These are phyloP conservation scores for Rossbeevera mucosa DNA, from an alignment of 768 basidiomycete species.

Conservation along the genomic window DNA sequence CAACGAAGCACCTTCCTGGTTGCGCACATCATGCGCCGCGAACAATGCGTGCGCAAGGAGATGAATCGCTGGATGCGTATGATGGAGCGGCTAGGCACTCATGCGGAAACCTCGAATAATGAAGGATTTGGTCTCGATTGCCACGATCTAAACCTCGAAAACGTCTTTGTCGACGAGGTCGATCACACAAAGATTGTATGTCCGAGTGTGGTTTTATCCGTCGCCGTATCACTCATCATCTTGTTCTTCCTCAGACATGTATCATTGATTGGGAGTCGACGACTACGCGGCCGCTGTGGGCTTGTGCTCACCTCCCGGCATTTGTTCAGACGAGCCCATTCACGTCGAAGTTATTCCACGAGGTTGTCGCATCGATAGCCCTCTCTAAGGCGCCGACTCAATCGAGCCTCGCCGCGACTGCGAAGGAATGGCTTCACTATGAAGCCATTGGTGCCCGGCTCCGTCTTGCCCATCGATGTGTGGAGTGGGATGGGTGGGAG, in stretches of 20 bases:
- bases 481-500: slow-evolving; percentile 91
- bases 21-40: slow-evolving; percentile 61
- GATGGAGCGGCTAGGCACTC: slow-evolving; percentile 54
- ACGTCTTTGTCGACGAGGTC: slow-evolving; percentile 71
- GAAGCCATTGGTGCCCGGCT: slow-evolving; percentile 62
- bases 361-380: slow-evolving; percentile 51
- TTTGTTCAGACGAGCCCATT: slow-evolving; percentile 78
- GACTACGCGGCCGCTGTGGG: slow-evolving; percentile 83
- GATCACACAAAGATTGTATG: slow-evolving; percentile 70
- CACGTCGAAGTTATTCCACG: slow-evolving; percentile 65
- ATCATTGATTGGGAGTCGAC: slow-evolving; percentile 92
- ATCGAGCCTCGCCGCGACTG: slow-evolving; percentile 40
- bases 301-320: slow-evolving; percentile 75
- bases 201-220: slow-evolving; percentile 6
- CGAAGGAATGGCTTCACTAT: slow-evolving; percentile 70
- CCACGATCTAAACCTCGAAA: slow-evolving; percentile 82
- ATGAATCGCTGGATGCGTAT: slow-evolving; percentile 66
- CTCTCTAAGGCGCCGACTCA: slow-evolving; percentile 19
- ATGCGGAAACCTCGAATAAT: slow-evolving; percentile 25
- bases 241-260: slow-evolving; percentile 53
- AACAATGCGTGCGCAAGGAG: slow-evolving; percentile 60
- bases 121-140: slow-evolving; percentile 80
- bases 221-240: not conserved
- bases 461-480: slow-evolving; percentile 74
- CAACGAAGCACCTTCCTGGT: slow-evolving; percentile 76